phyloP scores from a whole-genome alignment of 2,329 filamentous ascomycete species.

The Pochonia chlamydosporia region DNA sequence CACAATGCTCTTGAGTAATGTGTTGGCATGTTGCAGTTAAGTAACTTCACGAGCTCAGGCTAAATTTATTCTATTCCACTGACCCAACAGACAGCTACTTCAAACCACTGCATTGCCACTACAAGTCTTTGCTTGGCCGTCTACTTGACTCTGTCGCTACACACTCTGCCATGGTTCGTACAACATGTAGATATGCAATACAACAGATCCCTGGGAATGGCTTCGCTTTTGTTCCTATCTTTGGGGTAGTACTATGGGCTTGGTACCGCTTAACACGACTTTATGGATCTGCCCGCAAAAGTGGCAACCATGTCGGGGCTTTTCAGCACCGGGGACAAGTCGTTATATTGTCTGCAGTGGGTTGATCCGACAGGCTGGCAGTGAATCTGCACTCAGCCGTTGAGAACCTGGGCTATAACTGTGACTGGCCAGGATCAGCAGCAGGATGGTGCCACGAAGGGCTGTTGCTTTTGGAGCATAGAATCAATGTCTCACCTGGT shows the following conservation, averaged over 20 bases:
- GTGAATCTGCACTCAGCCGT: conserved; percentile 4
- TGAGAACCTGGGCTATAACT: not conserved
- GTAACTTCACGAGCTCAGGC: not conserved
- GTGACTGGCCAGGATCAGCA: not conserved
- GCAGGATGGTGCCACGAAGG: not conserved
- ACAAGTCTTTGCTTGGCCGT: not conserved
- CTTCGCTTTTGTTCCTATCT: not conserved
- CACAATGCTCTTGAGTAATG: too few relatives aligned
- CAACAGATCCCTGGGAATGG: not conserved
- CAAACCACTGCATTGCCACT: not conserved
- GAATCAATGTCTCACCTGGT: conserved; percentile 6
- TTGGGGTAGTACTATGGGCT: not conserved
- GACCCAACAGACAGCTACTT: not conserved
- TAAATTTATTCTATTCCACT: not conserved
- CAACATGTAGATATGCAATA: not conserved
- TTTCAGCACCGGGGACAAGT: not conserved
- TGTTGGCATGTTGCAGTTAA: too few relatives aligned
- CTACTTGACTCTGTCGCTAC: not conserved
- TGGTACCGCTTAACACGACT: not conserved
- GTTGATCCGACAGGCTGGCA: conserved; percentile 4
- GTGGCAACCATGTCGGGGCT: conserved; percentile 1
- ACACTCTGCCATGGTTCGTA: not conserved
- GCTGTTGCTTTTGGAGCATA: not conserved
- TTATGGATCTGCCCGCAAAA: not conserved
- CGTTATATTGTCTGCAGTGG: not conserved